Base-by-base conservation (phyloP, 2,329 filamentous ascomycete genomes). In the Paraphoma chrysanthemicola region DNA sequence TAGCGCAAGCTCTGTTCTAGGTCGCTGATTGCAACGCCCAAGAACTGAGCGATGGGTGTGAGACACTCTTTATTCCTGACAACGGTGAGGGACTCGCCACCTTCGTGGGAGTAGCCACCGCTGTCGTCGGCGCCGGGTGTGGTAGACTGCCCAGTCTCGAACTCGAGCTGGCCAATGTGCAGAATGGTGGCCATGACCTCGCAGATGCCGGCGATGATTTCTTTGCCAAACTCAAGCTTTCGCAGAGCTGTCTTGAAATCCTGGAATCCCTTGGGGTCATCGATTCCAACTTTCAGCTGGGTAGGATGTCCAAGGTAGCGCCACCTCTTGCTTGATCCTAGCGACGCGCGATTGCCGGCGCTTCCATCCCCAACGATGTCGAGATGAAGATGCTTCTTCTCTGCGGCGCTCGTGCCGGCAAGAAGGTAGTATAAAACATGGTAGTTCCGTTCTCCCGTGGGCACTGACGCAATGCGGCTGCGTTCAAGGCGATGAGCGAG, bases 101-200 rank as follows among this genome's bases (percentile, higher is more conserved):
- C 95, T 77, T 99, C 95, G 72, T 97, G 93, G 0, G 95, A 97
- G 78, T 95, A 98, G 17, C 94, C 94, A 53, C 95, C 95, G 65
- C 94, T 98, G 70, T 99, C 95, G 67, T 97, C 93, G 1, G 87
- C 92, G 1, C 86, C 86, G 0, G 87, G 89, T 2, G 89, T 89
- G 0, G 95, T 98, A 64, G 89, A 87, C 66, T 91, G 89, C 2
- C 90, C 89, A 0, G 87, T 93, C 73, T 90, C 88, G 66, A 99
- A 99, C 68, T 99, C 95, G 2, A 99, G 87, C 80, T 99, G 95
- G 29, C 95, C 95, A 65, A 99, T 93, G 75, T 99, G 95, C n/a
- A 99, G 83, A 64, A 99, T 97, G 67, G 88, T 89, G 31, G 95
- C 95, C 51, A 99, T 83, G 47, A 98, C 86, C 80, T 99, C 95